Percentiles rank a stretch among this genome's conserved stretches.
Evolutionary conservation across 1,139 yeast species (phyloP).

Genomic region (Kodamaea suecica): DNA sequence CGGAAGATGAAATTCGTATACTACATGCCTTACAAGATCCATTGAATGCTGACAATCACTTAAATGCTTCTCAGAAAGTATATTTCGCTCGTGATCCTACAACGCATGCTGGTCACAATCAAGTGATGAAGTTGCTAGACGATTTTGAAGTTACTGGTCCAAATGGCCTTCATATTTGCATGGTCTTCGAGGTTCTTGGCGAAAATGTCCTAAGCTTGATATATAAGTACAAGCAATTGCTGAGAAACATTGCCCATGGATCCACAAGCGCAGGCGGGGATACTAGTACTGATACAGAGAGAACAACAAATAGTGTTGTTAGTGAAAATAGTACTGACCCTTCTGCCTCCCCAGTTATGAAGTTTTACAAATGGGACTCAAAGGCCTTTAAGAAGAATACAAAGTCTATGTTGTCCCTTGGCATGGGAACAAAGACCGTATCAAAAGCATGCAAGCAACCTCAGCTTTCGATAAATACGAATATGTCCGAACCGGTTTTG

Average conservation of each 20-base stretch:
- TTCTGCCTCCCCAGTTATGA: slow-evolving; percentile 9
- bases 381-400: slow-evolving; percentile 21
- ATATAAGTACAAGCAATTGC: slow-evolving; percentile 54
- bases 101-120: slow-evolving; percentile 63
- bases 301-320: slow-evolving; percentile 6
- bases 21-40: slow-evolving; percentile 46
- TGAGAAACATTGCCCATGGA: slow-evolving; percentile 10
- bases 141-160: slow-evolving; percentile 69
- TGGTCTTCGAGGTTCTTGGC: slow-evolving; percentile 89
- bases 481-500: no score
- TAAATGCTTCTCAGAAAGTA: slow-evolving; percentile 10
- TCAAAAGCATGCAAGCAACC: slow-evolving; percentile 1
- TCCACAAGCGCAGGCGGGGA: slow-evolving; percentile 6
- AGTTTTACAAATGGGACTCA: slow-evolving; percentile 24
- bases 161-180: slow-evolving; percentile 72
- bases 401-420: slow-evolving; percentile 26
- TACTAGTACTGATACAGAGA: background rate
- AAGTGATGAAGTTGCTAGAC: slow-evolving; percentile 63
- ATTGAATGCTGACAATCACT: slow-evolving; percentile 9
- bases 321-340: background rate
- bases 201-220: slow-evolving; percentile 74
- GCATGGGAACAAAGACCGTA: slow-evolving; percentile 14
- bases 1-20: slow-evolving; percentile 76
- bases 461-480: background rate
- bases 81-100: slow-evolving; percentile 29